Evolutionary conservation across 2,329 filamentous ascomycete genomes (phyloP), one percentile per base, ranked within the genome.

Genomic region (Mycosphaerelloides madeirae): DNA sequence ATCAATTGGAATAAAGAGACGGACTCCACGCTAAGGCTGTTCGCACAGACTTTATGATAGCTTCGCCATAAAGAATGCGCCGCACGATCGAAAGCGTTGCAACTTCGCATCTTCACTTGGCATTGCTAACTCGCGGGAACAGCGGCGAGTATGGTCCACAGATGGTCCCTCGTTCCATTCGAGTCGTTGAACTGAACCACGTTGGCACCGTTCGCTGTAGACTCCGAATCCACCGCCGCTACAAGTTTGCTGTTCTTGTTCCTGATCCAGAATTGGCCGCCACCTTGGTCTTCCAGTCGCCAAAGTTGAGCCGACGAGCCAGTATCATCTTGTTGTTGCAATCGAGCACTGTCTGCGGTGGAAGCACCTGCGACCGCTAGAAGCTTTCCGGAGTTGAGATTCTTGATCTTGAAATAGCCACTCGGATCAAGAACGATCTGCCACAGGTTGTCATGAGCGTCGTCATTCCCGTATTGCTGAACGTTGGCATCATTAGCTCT

Each of bases 351-450:
- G 25, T 37, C 25, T 14, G 19, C 34, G 13, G 34, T n/a, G n/a
- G 16, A 22, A 12, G 18, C 15, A 12, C 14, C 34, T 13, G 14
- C 16, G 3, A 37, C 34, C 9, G 18, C 34, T 4, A 37, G 34
- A 18, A 22, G 25, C n/a, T 22, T 37, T 22, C 25, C 25, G 13
- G 34, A 22, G 8, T 14, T 13, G 34, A 37, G 16, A 22, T 37
- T 18, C 34, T 37, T 18, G 34, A 37, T 37, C 16, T 37, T 13
- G 18, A 22, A 37, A 18, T 22, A 37, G 34, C 18, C 34, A n/a
- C 34, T 18, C 6, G 34, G 6, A 18, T 13, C 18, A 13, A 22
- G 34, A 18, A 37, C 13, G 18, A 37, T 20, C 14, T 37, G 16
- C 34, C 34, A 37, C 13, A 18, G 18, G 4, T 18, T 37, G 16